Conservation (phyloP, 2,329 filamentous ascomycete species). For the Biscogniauxia sp. region DNA sequence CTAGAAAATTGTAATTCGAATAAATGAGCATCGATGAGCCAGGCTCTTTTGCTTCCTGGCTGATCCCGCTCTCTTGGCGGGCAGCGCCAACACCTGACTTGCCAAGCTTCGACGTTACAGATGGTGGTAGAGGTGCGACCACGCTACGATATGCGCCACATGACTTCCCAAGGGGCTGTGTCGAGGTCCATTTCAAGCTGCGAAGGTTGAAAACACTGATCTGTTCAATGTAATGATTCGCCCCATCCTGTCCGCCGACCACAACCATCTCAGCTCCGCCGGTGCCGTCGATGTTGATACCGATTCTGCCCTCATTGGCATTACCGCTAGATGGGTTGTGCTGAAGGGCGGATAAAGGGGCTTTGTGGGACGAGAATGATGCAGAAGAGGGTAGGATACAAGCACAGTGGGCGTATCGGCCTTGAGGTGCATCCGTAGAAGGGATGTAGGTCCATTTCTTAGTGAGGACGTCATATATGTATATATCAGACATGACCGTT, state of each 20-base stretch:
- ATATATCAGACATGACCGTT: slow-evolving; percentile 95
- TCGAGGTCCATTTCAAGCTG: slow-evolving; percentile 93
- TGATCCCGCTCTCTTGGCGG: slow-evolving; percentile 45
- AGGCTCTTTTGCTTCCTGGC: slow-evolving; percentile 54
- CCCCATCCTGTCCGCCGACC: slow-evolving; percentile 91
- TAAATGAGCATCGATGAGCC: slow-evolving; percentile 88
- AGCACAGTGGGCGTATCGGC: slow-evolving; percentile 94
- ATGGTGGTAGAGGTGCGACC: slow-evolving; percentile 74
- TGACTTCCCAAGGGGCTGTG: slow-evolving; percentile 80
- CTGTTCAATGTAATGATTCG: slow-evolving; percentile 99
- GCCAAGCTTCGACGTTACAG: slow-evolving; percentile 65
- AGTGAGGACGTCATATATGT: slow-evolving; percentile 85
- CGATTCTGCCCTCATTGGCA: slow-evolving; percentile 83
- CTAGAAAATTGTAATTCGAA: slow-evolving; percentile 97
- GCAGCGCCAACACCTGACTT: slow-evolving; percentile 47
- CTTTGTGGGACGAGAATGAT: slow-evolving; percentile 78
- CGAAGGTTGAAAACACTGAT: slow-evolving; percentile 97
- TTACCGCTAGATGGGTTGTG: slow-evolving; percentile 83
- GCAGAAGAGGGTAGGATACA: slow-evolving; percentile 87
- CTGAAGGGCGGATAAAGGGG: slow-evolving; percentile 81
- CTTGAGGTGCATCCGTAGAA: slow-evolving; percentile 80
- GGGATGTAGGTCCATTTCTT: slow-evolving; percentile 83
- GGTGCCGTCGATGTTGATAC: slow-evolving; percentile 82
- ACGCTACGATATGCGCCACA: slow-evolving; percentile 97
- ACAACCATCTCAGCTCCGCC: slow-evolving; percentile 97